Percentiles rank a stretch among this genome's conserved stretches.
phyloP scores from a whole-genome alignment of 495 filamentous ascomycete species.

The Ascodesmis nigricans region DNA sequence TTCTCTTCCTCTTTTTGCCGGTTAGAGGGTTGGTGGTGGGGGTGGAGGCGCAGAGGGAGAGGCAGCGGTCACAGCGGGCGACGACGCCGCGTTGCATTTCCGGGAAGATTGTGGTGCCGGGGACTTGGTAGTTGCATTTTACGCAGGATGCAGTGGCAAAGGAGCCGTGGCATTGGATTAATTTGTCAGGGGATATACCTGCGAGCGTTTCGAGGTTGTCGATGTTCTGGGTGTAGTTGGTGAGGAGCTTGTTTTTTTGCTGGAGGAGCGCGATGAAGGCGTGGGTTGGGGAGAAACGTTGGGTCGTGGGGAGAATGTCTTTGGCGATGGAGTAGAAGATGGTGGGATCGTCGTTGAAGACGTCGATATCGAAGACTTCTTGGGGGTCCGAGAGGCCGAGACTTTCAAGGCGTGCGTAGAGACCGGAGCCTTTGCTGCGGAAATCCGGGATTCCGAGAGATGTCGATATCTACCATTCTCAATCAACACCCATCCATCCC shows the following conservation, averaged over 20 bases:
- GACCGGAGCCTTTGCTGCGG: constrained; percentile 58
- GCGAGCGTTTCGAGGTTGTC: constrained; percentile 87
- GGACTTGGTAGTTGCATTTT: constrained; percentile 55
- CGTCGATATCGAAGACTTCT: constrained; percentile 76
- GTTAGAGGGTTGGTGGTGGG: constrained; percentile 26
- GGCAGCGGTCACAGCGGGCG: constrained; percentile 39
- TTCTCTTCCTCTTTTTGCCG: constrained; percentile 55
- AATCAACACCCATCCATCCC: neutral
- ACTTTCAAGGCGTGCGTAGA: constrained; percentile 61
- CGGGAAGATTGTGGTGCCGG: constrained; percentile 51
- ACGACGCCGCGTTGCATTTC: constrained; percentile 56
- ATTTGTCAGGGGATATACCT: constrained; percentile 58
- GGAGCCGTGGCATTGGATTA: constrained; percentile 90
- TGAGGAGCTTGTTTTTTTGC: constrained; percentile 70
- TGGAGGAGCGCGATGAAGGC: constrained; percentile 90
- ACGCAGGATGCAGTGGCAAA: constrained; percentile 84
- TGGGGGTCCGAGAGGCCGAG: constrained; percentile 65
- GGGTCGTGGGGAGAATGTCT: constrained; percentile 60
- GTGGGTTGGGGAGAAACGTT: constrained; percentile 71
- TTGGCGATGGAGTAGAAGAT: constrained; percentile 85
- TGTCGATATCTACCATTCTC: constrained; percentile 43
- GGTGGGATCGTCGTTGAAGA: constrained; percentile 67
- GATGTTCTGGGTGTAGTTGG: constrained; percentile 97
- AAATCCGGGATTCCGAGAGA: constrained; percentile 82
- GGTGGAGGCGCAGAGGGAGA: constrained; percentile 24